Conservation (phyloP, 169 alveolate species). For the Cryptosporidium meleagridis region DNA sequence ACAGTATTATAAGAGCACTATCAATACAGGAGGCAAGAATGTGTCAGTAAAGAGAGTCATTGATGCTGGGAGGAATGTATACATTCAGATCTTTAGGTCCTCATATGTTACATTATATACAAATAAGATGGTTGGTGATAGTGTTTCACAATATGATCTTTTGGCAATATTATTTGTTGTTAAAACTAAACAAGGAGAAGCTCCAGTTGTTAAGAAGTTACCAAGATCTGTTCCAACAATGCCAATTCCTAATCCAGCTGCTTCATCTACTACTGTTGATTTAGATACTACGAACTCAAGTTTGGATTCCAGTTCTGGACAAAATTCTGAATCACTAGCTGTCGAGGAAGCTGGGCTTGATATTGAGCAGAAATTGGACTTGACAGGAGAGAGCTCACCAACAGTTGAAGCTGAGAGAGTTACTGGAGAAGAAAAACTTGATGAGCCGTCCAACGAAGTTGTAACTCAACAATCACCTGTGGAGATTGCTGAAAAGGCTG, state of each 20-base stretch:
- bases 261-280: slow-evolving; percentile 15
- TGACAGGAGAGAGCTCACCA: neutral
- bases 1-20: slow-evolving; percentile 54
- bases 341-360: neutral
- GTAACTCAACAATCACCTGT: neutral
- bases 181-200: slow-evolving; percentile 54
- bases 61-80: slow-evolving; percentile 62
- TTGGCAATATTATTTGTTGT: slow-evolving; percentile 30
- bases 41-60: slow-evolving; percentile 64
- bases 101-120: slow-evolving; percentile 19
- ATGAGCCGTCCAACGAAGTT: neutral
- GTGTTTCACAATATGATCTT: slow-evolving; percentile 25
- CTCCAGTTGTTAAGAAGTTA: slow-evolving; percentile 39
- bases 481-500: slow-evolving; percentile 6
- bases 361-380: neutral
- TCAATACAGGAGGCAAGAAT: slow-evolving; percentile 31
- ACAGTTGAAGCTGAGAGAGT: slow-evolving; percentile 9
- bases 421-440: neutral
- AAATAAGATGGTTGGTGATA: slow-evolving; percentile 28
- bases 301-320: neutral
- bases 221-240: slow-evolving; percentile 73
- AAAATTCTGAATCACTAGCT: neutral
- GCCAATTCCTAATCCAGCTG: slow-evolving; percentile 14
- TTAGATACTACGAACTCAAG: neutral
- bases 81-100: slow-evolving; percentile 50